These are phyloP conservation scores for Tolypocladium sp. DNA, from an alignment of 2,329 filamentous ascomycete genomes.

Conservation along the genomic window DNA sequence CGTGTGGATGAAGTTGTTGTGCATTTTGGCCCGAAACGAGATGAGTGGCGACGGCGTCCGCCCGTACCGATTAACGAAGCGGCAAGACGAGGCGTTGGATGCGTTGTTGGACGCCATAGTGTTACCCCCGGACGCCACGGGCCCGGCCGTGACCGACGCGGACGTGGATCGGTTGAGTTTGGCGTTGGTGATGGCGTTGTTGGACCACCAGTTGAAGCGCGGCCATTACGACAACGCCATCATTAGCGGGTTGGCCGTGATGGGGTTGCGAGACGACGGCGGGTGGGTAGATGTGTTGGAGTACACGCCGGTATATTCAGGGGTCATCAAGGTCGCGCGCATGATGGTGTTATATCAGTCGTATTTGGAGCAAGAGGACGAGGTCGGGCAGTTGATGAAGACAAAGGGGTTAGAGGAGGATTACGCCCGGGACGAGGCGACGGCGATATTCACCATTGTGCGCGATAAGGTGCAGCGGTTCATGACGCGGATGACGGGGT, in stretches of 20 bases:
- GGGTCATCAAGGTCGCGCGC: constrained; percentile 7
- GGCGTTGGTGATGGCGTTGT: background rate
- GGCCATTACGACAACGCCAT: constrained; percentile 6
- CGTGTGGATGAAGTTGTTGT: constrained; percentile 1
- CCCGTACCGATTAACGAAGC: background rate
- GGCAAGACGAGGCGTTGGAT: background rate
- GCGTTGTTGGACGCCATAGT: background rate
- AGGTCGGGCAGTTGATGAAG: background rate
- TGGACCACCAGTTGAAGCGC: constrained; percentile 4
- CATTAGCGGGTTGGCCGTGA: constrained; percentile 5
- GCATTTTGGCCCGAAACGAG: constrained; percentile 1
- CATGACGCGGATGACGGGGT: constrained; percentile 4
- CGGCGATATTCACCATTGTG: constrained; percentile 4
- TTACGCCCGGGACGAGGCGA: background rate
- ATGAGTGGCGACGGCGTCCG: background rate
- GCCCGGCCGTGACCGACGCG: background rate
- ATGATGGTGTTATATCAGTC: constrained; percentile 6
- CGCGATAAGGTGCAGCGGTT: constrained; percentile 5
- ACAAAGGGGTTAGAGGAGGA: background rate
- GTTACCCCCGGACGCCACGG: background rate
- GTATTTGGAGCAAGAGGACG: constrained; percentile 3
- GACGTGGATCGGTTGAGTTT: background rate
- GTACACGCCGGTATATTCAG: constrained; percentile 8
- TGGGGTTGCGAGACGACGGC: constrained; percentile 3
- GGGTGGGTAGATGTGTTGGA: background rate